A percentile compares a stretch with the other conserved stretches of the same genome.
Evolutionary conservation across 805 yeast species (phyloP).

Genomic region (Saturnispora saitoi): DNA sequence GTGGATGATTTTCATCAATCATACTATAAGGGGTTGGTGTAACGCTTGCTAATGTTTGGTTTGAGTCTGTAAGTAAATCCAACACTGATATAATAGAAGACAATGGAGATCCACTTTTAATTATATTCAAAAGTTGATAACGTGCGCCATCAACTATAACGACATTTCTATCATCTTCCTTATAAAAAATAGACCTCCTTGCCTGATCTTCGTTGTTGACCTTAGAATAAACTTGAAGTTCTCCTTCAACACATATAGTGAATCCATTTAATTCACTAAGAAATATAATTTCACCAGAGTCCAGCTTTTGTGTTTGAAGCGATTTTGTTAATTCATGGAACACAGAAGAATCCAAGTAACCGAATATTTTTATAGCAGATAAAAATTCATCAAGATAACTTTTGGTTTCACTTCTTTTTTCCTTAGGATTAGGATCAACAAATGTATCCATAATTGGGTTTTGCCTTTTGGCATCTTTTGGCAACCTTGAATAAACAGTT

Average conservation of each 20-base stretch:
- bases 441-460: slow-evolving; percentile 41
- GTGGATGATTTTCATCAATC: not conserved
- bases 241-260: slow-evolving; percentile 88
- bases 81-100: slow-evolving; percentile 76
- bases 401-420: slow-evolving; percentile 35
- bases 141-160: slow-evolving; percentile 46
- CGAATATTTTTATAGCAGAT: slow-evolving; percentile 87
- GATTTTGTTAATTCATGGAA: slow-evolving; percentile 88
- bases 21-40: slow-evolving; percentile 12
- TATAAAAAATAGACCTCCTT: slow-evolving; percentile 18
- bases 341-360: slow-evolving; percentile 82
- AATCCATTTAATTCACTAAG: slow-evolving; percentile 68
- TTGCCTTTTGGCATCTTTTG: slow-evolving; percentile 35
- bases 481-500: slow-evolving; percentile 52
- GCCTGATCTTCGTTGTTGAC: slow-evolving; percentile 28
- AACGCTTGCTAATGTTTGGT: slow-evolving; percentile 6
- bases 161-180: slow-evolving; percentile 31
- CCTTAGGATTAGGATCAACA: slow-evolving; percentile 29
- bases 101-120: slow-evolving; percentile 76
- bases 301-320: slow-evolving; percentile 81
- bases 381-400: slow-evolving; percentile 83
- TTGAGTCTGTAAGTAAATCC: slow-evolving; percentile 44
- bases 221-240: slow-evolving; percentile 66
- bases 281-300: slow-evolving; percentile 65
- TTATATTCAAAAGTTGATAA: slow-evolving; percentile 70